Conservation (phyloP, 2,329 filamentous ascomycete genomes). For the Hymenoscyphus albidus region DNA sequence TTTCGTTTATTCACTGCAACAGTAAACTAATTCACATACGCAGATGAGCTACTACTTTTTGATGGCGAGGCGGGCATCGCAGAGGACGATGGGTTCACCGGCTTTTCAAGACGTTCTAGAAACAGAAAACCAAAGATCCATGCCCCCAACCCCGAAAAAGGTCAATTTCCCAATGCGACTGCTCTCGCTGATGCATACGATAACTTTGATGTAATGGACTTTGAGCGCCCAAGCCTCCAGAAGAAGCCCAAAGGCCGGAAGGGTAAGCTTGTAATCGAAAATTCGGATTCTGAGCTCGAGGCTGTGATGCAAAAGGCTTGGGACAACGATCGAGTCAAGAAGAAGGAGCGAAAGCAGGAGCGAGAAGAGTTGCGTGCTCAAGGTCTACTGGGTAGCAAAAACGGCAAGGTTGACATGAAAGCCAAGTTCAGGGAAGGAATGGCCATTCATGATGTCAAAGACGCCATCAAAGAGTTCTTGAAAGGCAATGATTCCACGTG, state of each 20-base stretch:
- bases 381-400: constrained; percentile 59
- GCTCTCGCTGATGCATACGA: constrained; percentile 52
- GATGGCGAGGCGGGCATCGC: constrained; percentile 40
- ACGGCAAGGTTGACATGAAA: constrained; percentile 52
- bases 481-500: constrained; percentile 59
- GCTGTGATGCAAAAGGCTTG: constrained; percentile 55
- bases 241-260: constrained; percentile 62
- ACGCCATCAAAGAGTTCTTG: constrained; percentile 71
- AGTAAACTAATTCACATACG: not conserved
- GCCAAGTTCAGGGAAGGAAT: constrained; percentile 72
- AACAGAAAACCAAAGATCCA: constrained; percentile 25
- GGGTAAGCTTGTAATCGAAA: constrained; percentile 46
- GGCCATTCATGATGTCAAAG: constrained; percentile 63
- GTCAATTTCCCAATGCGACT: constrained; percentile 50
- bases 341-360: constrained; percentile 65
- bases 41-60: constrained; percentile 34
- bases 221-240: constrained; percentile 63
- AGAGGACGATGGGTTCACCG: constrained; percentile 21
- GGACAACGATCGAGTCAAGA: constrained; percentile 66
- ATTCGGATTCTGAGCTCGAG: constrained; percentile 66
- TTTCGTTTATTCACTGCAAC: not conserved
- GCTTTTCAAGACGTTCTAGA: constrained; percentile 9
- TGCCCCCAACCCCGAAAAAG: constrained; percentile 29
- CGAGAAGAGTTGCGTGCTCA: constrained; percentile 65
- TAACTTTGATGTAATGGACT: constrained; percentile 83